These are phyloP conservation scores for Suillus variegatus DNA, from an alignment of 768 basidiomycete species.

Conservation along the genomic window DNA sequence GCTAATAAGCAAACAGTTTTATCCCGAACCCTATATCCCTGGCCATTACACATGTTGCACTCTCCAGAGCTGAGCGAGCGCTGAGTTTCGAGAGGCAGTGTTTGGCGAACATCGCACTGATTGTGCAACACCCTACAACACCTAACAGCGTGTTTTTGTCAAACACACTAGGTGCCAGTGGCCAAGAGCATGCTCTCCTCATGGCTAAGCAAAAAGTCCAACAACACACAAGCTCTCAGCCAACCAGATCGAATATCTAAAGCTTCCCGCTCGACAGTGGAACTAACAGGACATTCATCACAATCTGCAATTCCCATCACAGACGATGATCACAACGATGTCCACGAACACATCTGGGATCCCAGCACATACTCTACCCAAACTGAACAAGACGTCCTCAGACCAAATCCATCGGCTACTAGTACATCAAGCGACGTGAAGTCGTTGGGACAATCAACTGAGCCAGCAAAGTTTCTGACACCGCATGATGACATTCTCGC, in stretches of 20 bases:
- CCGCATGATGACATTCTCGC: constrained; percentile 68
- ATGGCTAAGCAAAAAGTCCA: constrained; percentile 34
- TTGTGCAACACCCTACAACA: no score
- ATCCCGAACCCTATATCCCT: no score
- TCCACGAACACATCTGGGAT: constrained; percentile 26
- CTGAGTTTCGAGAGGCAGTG: no score
- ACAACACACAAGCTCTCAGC: constrained; percentile 8
- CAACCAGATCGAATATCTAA: constrained; percentile 14
- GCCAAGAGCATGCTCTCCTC: constrained; percentile 25
- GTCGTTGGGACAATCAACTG: constrained; percentile 10
- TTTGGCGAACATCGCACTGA: no score
- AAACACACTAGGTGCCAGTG: background rate
- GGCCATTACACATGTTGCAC: no score
- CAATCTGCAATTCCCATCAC: constrained; percentile 23
- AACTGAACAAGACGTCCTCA: constrained; percentile 16
- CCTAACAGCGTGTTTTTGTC: background rate
- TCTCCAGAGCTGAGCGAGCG: no score
- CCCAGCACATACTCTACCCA: constrained; percentile 23
- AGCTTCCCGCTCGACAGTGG: constrained; percentile 16
- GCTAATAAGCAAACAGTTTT: no score
- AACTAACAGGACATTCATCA: constrained; percentile 17
- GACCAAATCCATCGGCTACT: constrained; percentile 11
- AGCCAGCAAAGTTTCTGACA: constrained; percentile 34
- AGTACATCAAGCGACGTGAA: constrained; percentile 11
- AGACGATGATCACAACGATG: constrained; percentile 12